These are phyloP conservation scores for Trypethelium eluteriae DNA, from an alignment of 495 filamentous ascomycete genomes.

Conservation along the genomic window DNA sequence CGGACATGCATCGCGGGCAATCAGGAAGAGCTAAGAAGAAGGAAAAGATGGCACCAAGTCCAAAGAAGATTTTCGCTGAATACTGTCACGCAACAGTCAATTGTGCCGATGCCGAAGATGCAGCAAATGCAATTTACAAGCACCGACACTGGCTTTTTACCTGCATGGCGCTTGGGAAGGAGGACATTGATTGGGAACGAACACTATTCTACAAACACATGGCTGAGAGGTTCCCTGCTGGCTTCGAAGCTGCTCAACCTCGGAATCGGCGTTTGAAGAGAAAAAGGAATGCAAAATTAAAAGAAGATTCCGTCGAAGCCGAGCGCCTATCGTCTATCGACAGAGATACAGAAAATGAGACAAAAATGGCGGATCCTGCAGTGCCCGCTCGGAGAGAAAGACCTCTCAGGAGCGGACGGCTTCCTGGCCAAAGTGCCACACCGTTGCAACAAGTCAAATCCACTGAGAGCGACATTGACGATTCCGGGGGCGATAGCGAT, in stretches of 20 bases:
- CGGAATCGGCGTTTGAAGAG: conserved; percentile 13
- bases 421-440: conserved; percentile 11
- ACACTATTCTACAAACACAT: conserved; percentile 49
- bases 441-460: conserved; percentile 19
- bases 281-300: background rate
- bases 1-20: conserved; percentile 39
- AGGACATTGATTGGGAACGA: conserved; percentile 48
- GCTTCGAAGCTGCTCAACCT: conserved; percentile 7
- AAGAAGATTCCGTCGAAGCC: background rate
- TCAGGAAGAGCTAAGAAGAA: conserved; percentile 20
- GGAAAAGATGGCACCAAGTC: conserved; percentile 23
- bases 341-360: background rate
- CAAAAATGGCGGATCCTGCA: too few relatives aligned
- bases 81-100: conserved; percentile 25
- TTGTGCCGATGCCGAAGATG: conserved; percentile 38
- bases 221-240: conserved; percentile 42
- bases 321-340: background rate
- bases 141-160: conserved; percentile 50
- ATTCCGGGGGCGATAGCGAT: conserved; percentile 16
- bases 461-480: conserved; percentile 1
- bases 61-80: conserved; percentile 31
- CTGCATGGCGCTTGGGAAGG: conserved; percentile 51
- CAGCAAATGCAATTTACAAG: conserved; percentile 45
- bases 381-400: background rate
- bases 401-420: background rate